A percentile compares a stretch with the other conserved stretches of the same genome.
Conservation (phyloP, 257 asterid species). For the Eustoma russellianum region DNA sequence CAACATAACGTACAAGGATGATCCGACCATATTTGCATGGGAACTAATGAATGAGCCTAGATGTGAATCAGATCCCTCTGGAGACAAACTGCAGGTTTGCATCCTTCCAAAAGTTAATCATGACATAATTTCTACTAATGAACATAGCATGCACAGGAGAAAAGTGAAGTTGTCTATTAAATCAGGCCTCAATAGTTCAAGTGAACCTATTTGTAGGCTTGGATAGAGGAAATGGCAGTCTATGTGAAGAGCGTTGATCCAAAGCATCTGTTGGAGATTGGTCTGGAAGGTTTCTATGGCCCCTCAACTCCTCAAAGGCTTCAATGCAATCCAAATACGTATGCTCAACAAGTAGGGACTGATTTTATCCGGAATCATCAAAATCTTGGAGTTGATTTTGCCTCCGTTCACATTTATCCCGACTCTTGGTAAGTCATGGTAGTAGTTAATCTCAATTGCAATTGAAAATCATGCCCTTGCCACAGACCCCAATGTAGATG, state of each 20-base stretch:
- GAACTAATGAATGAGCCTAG: slow-evolving; percentile 94
- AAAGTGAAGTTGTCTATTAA: neutral
- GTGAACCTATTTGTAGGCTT: slow-evolving; percentile 29
- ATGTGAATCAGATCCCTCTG: slow-evolving; percentile 79
- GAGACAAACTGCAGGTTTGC: slow-evolving; percentile 65
- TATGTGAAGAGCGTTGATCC: slow-evolving; percentile 75
- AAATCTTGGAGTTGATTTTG: slow-evolving; percentile 91
- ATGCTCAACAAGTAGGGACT: slow-evolving; percentile 83
- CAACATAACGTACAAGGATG: slow-evolving; percentile 78
- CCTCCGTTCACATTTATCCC: slow-evolving; percentile 87
- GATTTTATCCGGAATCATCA: slow-evolving; percentile 93
- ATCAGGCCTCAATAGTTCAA: neutral
- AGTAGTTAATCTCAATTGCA: too few species aligned
- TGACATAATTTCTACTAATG: neutral
- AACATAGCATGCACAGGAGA: neutral
- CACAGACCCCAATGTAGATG: too few species aligned
- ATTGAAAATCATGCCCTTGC: too few species aligned
- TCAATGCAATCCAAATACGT: slow-evolving; percentile 66
- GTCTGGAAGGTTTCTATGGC: slow-evolving; percentile 89
- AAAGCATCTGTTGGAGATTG: slow-evolving; percentile 80
- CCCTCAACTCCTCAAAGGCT: slow-evolving; percentile 65
- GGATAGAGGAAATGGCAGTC: slow-evolving; percentile 90
- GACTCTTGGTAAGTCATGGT: slow-evolving; percentile 60
- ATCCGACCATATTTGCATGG: slow-evolving; percentile 88
- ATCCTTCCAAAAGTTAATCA: neutral